Evolutionary conservation across 306 rosid genomes (phyloP), one percentile per base, ranked within the genome.

Genomic region (Lathyrus tuberosus): DNA sequence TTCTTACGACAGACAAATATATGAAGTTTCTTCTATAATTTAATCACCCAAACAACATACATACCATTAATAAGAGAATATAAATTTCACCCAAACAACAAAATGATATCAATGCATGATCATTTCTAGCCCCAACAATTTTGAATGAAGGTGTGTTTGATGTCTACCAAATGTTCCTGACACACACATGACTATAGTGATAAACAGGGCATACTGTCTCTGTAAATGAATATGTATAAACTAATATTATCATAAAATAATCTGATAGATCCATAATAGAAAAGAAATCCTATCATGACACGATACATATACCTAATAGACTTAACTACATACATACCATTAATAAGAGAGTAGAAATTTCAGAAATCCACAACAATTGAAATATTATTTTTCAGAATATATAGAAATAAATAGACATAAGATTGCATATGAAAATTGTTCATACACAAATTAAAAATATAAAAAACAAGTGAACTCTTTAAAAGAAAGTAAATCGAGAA

Each of bases 401-500:
- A 42, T 38, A 62, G 58, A 46, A 17, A 56, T 59, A 71, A 17
- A 42, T 42, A 48, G 65, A 46, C 28, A 48, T 15, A 31, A 31
- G 33, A 17, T 24, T 20, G 35, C 26, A 60, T 49, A 9, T 16
- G 41, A 65, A 58, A 80, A 41, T 14, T 13, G 56, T 33, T 52
- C 9, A 26, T 17, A 28, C 20, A 22, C 6, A 58, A 14, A 43
- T 31, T 16, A 66, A 30, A n/a, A 15, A 16, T 33, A 49, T 31
- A 9, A 46, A 5, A 22, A 58, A 31, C 11, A 70, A 33, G 5
- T n/a, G 22, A 73, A 77, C 22, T 73, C 67, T 14, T 16, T 67
- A 17, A 38, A 18, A 64, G 49, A 73, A 54, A 51, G 57, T 31
- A 15, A 76, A 61, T 67, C 67, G 31, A 43, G 67, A 79, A 81